phyloP scores from a whole-genome alignment of 306 rosid genomes.

The Pyrus pyrifolia region DNA sequence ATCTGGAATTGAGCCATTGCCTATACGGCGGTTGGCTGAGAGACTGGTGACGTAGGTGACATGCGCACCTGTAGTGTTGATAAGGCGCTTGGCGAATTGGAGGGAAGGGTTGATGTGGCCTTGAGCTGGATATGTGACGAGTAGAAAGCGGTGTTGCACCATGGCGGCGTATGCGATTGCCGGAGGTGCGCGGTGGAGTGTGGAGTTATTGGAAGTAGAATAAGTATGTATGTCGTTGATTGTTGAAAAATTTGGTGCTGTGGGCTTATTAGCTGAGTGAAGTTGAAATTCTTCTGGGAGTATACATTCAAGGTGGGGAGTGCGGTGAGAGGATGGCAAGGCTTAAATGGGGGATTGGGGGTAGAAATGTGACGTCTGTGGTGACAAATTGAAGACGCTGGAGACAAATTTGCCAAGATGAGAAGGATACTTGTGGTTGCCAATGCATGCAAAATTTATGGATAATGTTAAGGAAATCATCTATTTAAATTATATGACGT shows the following conservation, averaged over 20 bases:
- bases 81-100: conserved; percentile 29
- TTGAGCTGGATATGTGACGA: conserved; percentile 19
- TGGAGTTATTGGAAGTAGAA: background rate
- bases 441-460: background rate
- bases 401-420: no score
- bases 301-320: background rate
- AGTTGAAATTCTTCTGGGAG: background rate
- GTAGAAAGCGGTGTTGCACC: conserved; percentile 12
- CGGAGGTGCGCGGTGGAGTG: background rate
- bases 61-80: conserved; percentile 1
- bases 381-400: conserved; percentile 7
- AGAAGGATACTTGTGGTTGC: background rate
- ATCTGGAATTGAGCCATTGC: background rate
- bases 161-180: background rate
- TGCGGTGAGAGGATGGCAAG: background rate
- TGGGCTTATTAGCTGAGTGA: background rate
- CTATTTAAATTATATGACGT: no score
- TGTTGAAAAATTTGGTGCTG: background rate
- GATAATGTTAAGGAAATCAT: no score
- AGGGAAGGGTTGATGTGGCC: conserved; percentile 40
- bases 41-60: conserved; percentile 25
- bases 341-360: background rate
- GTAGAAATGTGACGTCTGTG: conserved; percentile 15
- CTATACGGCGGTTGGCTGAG: conserved; percentile 9
- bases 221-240: background rate